Evolutionary conservation across 1,284 basidiomycete genomes (phyloP), one percentile per base, ranked within the genome.

Genomic region (Ganoderma lucidum): DNA sequence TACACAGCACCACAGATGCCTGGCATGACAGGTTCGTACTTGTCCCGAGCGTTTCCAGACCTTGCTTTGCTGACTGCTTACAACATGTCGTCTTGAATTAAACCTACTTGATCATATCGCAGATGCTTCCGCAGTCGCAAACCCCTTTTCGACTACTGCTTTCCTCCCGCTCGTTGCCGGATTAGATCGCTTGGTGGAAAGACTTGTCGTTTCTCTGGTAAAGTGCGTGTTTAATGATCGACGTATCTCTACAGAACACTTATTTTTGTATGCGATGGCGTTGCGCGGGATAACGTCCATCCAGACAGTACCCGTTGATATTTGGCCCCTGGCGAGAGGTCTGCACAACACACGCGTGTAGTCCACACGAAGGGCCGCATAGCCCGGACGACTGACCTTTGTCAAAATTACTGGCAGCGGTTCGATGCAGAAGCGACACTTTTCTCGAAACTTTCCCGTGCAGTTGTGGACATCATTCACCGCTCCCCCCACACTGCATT

Each of bases 231-330:
- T 23, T 56, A 4, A 62, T 66, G 6, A 62, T 66, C 53, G 1
- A 32, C 51, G 51, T 14, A 23, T 35, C 19, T 53, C 28, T 55
- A 28, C 39, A 17, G 45, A 32, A 44, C 62, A 28, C 32, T 60
- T 32, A 37, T 30, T 30, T 17, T 45, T 10, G 59, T n/a, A 56
- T 51, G 23, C 23, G 48, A 53, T 53, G 48, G n/a, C 48, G 4
- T 12, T 12, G 14, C 41, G 45, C 51, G 23, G 61, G 51, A 58
- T 14, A 30, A 65, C 23, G n/a, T 55, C 39, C 32, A 17, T 28
- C 9, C 72, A 93, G 92, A 74, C 87, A 88, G 3, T 93, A 93
- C 80, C 92, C 92, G 19, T 81, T 93, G 32, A 86, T 93, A 67
- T 94, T 94, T 78, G 93, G 93, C 3, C 78, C 82, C 39, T 89